Conservation (phyloP, 2,329 filamentous ascomycete genomes). For the Nothomitra cinnamomea region DNA sequence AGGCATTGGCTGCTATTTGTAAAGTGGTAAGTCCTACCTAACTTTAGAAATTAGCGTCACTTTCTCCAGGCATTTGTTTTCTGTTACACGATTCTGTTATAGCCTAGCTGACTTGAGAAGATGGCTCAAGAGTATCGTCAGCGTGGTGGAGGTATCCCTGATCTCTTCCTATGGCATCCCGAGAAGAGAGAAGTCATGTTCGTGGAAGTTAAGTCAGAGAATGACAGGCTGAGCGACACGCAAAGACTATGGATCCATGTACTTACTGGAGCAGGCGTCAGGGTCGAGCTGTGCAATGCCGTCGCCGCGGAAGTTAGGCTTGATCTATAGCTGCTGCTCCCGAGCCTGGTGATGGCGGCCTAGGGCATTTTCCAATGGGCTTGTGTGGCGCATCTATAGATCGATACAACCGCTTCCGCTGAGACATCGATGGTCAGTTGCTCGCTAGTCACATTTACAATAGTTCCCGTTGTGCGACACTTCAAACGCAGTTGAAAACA, state of each 20-base stretch:
- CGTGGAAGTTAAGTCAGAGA: constrained; percentile 64
- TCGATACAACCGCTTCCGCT: too few species aligned
- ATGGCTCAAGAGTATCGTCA: constrained; percentile 86
- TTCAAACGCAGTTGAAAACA: too few species aligned
- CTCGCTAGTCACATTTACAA: too few species aligned
- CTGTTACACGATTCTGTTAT: background rate
- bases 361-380: background rate
- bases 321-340: background rate
- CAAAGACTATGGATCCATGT: constrained; percentile 96
- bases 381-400: background rate
- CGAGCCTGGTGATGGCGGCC: too few species aligned
- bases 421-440: too few species aligned
- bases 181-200: constrained; percentile 51
- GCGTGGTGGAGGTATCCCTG: constrained; percentile 74
- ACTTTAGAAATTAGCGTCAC: background rate
- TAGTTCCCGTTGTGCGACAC: too few species aligned
- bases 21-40: constrained; percentile 40
- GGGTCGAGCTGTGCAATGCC: constrained; percentile 63
- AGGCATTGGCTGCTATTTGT: constrained; percentile 67
- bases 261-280: constrained; percentile 65
- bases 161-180: constrained; percentile 73
- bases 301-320: constrained; percentile 36
- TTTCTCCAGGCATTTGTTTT: background rate
- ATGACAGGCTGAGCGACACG: constrained; percentile 88
- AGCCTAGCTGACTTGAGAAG: background rate